A percentile compares a stretch with the other conserved stretches of the same genome.
These are phyloP conservation scores for Alternaria arborescens DNA, from an alignment of 2,329 filamentous ascomycete genomes.

Conservation along the genomic window DNA sequence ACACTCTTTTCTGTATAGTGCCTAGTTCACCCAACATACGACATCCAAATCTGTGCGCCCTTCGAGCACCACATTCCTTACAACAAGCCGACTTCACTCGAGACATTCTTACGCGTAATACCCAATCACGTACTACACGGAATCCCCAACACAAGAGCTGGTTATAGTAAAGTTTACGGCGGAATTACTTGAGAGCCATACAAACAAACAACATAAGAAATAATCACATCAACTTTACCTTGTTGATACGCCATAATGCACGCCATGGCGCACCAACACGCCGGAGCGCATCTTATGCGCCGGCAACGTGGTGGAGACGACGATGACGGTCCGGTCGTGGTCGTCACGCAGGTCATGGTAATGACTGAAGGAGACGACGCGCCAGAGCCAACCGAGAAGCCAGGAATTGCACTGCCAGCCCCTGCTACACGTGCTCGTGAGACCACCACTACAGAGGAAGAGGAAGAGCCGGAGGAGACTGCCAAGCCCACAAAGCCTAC, in stretches of 20 bases:
- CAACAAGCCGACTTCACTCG: conserved; percentile 26
- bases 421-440: conserved; percentile 30
- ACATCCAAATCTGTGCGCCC: conserved; percentile 35
- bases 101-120: conserved; percentile 27
- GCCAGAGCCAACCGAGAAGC: conserved; percentile 48
- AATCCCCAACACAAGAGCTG: conserved; percentile 17
- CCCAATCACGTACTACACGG: conserved; percentile 31
- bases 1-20: conserved; percentile 47
- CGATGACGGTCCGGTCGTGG: conserved; percentile 17
- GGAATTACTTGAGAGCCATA: not conserved
- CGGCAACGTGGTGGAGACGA: conserved; percentile 32
- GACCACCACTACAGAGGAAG: conserved; percentile 21
- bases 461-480: conserved; percentile 22
- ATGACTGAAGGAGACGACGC: conserved; percentile 63
- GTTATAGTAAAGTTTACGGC: conserved; percentile 12
- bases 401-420: conserved; percentile 25
- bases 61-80: conserved; percentile 42
- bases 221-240: conserved; percentile 1
- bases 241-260: conserved; percentile 15
- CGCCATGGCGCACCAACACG: conserved; percentile 38
- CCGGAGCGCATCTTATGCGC: conserved; percentile 38
- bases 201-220: not conserved
- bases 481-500: conserved; percentile 25
- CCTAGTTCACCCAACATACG: conserved; percentile 29
- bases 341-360: conserved; percentile 52